phyloP scores from a whole-genome alignment of 345 rosid genomes.

The Hypericum androsaemum region DNA sequence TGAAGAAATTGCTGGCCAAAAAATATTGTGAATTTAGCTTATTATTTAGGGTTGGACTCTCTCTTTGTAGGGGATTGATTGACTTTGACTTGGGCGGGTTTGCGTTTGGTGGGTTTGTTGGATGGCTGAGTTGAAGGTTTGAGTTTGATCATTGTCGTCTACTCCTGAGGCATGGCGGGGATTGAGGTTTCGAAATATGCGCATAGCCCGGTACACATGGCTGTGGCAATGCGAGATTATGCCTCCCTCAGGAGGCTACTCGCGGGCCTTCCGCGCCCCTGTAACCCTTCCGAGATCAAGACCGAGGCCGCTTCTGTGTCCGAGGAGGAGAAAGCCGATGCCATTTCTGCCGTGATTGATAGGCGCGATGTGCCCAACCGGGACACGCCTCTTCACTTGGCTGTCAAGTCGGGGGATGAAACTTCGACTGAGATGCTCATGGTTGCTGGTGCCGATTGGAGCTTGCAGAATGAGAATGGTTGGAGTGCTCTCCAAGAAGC shows the following conservation, averaged over 20 bases:
- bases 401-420: conserved; percentile 76
- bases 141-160: too few species aligned
- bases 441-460: conserved; percentile 97
- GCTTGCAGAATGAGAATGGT: conserved; percentile 95
- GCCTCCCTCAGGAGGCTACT: conserved; percentile 52
- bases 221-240: conserved; percentile 70
- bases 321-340: conserved; percentile 66
- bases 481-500: conserved; percentile 99
- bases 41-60: too few species aligned
- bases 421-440: conserved; percentile 76
- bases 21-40: too few species aligned
- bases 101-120: too few species aligned
- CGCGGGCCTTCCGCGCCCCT: conserved; percentile 54
- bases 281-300: conserved; percentile 77
- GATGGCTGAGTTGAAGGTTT: too few species aligned
- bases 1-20: too few species aligned
- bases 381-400: conserved; percentile 96
- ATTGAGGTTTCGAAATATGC: conserved; percentile 35
- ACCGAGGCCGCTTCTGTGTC: conserved; percentile 68
- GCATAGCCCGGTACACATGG: conserved; percentile 85
- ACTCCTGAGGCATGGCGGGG: too few species aligned
- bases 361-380: conserved; percentile 88
- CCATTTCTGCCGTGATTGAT: conserved; percentile 64
- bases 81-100: too few species aligned
- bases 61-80: too few species aligned